Base-by-base conservation (phyloP, 2,329 filamentous ascomycete genomes). In the Endocalyx cinctus region DNA sequence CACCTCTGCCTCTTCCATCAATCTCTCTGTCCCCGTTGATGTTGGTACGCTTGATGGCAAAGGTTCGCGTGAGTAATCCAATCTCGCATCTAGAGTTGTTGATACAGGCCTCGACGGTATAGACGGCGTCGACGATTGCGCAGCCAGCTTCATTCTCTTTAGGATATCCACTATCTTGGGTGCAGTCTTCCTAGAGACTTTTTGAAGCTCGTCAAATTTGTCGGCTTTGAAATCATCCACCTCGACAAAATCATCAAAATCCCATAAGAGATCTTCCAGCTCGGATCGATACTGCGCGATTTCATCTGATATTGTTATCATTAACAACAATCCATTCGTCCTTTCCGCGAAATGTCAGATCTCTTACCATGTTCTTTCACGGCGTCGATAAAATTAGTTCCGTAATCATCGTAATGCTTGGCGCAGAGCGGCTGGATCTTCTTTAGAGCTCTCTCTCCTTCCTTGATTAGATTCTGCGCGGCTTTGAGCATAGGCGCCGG, bases 231-330 rank as follows among this genome's bases (percentile, higher is more conserved):
- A 77, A 16, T 60, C 60, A 20, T 71, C 66, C 11, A 56, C 45
- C 31, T 72, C 67, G 39, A 69, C 53, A 42, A 61, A 74, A 33
- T 77, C 72, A 35, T 78, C 74, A 43, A 78, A 76, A 32, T 72
- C 72, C 64, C 72, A 78, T 6, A 77, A 53, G 16, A 74, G 46
- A 29, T 70, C 64, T 37, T 63, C 68, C 25, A 78, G 57, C 35
- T 68, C 60, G 13, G 60, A 57, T 28, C 72, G 62, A 37, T 64
- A 67, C 27, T 62, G 53, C 33, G 68, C 64, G 33, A 78, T 71
- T 20, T 68, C 68, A 35, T 70, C 73, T 75, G 41, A 11, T 13
- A 8, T 20, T 19, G n/a, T n/a, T n/a, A n/a, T n/a, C 27, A 22
- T 37, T 27, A 42, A 36, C 27, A 45, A 41, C 22, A 39, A 17